phyloP scores from a whole-genome alignment of 2,329 filamentous ascomycete species.

The Trichoderma simmonsii region DNA sequence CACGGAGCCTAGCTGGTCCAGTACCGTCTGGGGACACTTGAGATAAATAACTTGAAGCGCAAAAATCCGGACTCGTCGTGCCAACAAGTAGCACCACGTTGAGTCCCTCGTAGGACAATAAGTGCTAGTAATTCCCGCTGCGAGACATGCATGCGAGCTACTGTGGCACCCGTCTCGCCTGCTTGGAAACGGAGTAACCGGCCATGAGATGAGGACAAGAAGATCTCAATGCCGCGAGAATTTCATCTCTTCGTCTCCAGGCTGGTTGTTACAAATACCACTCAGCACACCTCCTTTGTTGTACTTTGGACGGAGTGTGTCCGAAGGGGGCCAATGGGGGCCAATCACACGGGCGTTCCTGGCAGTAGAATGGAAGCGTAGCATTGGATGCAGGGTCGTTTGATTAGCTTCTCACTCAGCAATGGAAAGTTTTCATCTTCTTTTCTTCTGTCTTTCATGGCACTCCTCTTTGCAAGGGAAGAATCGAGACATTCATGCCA shows the following conservation, averaged over 20 bases:
- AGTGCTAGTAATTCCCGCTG: background rate
- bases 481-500: background rate
- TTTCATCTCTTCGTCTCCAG: background rate
- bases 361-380: background rate
- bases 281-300: background rate
- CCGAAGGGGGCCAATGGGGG: background rate
- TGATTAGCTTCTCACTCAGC: slow-evolving; percentile 2
- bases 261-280: background rate
- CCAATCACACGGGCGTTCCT: background rate
- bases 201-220: background rate
- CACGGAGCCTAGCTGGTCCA: background rate
- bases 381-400: slow-evolving; percentile 1
- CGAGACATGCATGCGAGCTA: slow-evolving; percentile 13
- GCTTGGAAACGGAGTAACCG: background rate
- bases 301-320: background rate
- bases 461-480: background rate
- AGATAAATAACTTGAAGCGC: background rate
- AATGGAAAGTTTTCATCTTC: background rate
- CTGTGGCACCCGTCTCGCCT: background rate
- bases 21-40: background rate
- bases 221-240: background rate
- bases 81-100: background rate
- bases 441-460: background rate
- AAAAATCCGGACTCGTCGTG: background rate
- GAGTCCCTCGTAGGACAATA: background rate